Evolutionary conservation across 768 basidiomycete genomes (phyloP).

Genomic region (Lactarius indigo): DNA sequence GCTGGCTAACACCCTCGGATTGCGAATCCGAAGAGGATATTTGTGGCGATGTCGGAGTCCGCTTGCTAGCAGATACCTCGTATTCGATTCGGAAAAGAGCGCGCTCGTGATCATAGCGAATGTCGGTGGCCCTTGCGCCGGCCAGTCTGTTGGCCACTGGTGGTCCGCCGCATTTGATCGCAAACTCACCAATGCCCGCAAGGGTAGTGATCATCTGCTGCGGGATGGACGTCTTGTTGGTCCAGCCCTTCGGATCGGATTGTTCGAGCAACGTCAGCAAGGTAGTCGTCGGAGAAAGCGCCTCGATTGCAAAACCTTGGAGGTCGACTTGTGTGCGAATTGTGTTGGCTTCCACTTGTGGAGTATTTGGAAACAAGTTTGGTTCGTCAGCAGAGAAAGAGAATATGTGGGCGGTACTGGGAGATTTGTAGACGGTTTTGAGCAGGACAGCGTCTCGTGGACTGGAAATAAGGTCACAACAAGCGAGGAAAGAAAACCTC

Average conservation of each 20-base stretch:
- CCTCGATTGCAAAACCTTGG: conserved; percentile 98
- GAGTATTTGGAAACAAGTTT: conserved; percentile 76
- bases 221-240: conserved; percentile 90
- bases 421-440: conserved; percentile 96
- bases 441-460: conserved; percentile 88
- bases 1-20: conserved; percentile 26
- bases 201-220: conserved; percentile 88
- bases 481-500: conserved; percentile 22
- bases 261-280: conserved; percentile 92
- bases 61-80: conserved; percentile 56
- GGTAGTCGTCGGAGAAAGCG: conserved; percentile 91
- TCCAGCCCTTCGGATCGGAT: conserved; percentile 96
- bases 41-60: conserved; percentile 27
- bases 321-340: conserved; percentile 96
- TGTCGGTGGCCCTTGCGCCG: conserved; percentile 68
- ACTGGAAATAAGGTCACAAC: conserved; percentile 38
- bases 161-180: conserved; percentile 93
- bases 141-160: conserved; percentile 83
- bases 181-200: conserved; percentile 92
- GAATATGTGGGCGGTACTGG: conserved; percentile 91
- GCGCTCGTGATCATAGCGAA: conserved; percentile 87
- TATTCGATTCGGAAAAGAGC: conserved; percentile 81
- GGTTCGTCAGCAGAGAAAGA: conserved; percentile 91
- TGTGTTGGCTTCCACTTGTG: conserved; percentile 62
- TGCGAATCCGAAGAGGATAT: conserved; percentile 21